Evolutionary conservation across 2,329 filamentous ascomycete species (phyloP), one percentile per base, ranked within the genome.

Genomic region (Coleophoma eucalyptorum): DNA sequence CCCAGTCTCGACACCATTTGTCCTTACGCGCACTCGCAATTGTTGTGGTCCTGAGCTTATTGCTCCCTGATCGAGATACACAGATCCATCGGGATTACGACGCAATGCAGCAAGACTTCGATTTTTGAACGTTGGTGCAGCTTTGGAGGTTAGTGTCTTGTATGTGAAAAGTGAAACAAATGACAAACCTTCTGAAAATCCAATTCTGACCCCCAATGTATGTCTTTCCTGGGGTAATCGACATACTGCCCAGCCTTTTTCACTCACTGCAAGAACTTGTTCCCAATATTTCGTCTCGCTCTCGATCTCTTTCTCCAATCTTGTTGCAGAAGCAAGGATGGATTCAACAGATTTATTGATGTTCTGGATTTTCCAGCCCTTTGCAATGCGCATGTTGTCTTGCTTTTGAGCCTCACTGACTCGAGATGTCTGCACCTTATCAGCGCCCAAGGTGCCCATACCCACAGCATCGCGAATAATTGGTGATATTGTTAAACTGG

Each of bases 211-310:
- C 18, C 87, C 91, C 46, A 97, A 76, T 0, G 84, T 85, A 58
- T 89, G 83, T 46, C 78, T 77, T 58, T 93, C 85, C 6, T 84
- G 76, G 0, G 90, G 90, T 38, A 94, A 73, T 45, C 87, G 81
- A 58, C 87, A 93, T 16, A 97, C 74, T 18, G 88, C 86, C 93
- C 94, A 99, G 4, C 92, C 91, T 49, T 84, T 86, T 58, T 90
- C 82, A 57, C 87, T 90, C 42, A 97, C 84, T 10, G 84, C 81
- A 43, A 96, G 73, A 2, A 97, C 80, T 60, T 96, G 87, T 50
- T 87, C 80, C 94, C 94, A 99, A 68, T 96, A 99, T 60, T 80
- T 86, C 2, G 85, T 86, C 72, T 99, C 94, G 31, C 83, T 81
- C 10, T 81, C 78, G 33, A 95, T 87, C 66, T 96, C 92, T 11